Percentiles rank a stretch among this genome's conserved stretches.
phyloP scores from a whole-genome alignment of 2,329 filamentous ascomycete species.

The Hypoxylon sp. region DNA sequence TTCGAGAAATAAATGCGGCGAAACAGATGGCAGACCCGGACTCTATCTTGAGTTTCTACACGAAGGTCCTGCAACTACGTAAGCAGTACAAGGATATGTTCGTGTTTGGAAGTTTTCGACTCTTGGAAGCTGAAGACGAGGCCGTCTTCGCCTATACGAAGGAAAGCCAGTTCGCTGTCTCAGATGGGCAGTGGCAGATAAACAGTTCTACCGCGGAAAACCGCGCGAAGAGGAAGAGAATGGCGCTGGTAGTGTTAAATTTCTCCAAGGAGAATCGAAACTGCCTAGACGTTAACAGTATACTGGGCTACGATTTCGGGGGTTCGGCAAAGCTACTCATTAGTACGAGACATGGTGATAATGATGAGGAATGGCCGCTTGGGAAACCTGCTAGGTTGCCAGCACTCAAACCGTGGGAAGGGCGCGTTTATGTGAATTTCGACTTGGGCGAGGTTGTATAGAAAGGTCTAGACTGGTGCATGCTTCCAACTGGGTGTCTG shows the following conservation, averaged over 20 bases:
- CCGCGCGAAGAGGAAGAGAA: constrained; percentile 43
- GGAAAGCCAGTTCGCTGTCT: constrained; percentile 42
- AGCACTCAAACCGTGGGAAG: constrained; percentile 48
- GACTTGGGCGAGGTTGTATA: constrained; percentile 6
- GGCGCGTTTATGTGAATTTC: constrained; percentile 40
- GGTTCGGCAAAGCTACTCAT: constrained; percentile 46
- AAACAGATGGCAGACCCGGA: constrained; percentile 59
- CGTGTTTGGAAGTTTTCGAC: constrained; percentile 70
- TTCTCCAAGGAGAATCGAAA: constrained; percentile 57
- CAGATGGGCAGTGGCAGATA: constrained; percentile 20
- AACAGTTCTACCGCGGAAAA: constrained; percentile 6
- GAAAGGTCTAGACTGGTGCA: not conserved
- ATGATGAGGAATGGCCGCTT: not conserved
- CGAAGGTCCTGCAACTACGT: constrained; percentile 62
- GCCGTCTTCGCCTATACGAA: constrained; percentile 69
- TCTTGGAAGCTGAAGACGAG: constrained; percentile 64
- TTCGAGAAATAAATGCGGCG: constrained; percentile 67
- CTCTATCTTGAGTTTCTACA: constrained; percentile 72
- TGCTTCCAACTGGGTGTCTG: too few species aligned
- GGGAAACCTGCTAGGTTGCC: not conserved
- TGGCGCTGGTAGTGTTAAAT: constrained; percentile 59
- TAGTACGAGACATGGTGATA: constrained; percentile 40
- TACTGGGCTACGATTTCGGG: constrained; percentile 40
- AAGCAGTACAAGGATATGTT: constrained; percentile 70
- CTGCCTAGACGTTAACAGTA: constrained; percentile 43